Evolutionary conservation across 495 filamentous ascomycete genomes (phyloP), one percentile per base, ranked within the genome.

Genomic region (Geoglossum glabrum): DNA sequence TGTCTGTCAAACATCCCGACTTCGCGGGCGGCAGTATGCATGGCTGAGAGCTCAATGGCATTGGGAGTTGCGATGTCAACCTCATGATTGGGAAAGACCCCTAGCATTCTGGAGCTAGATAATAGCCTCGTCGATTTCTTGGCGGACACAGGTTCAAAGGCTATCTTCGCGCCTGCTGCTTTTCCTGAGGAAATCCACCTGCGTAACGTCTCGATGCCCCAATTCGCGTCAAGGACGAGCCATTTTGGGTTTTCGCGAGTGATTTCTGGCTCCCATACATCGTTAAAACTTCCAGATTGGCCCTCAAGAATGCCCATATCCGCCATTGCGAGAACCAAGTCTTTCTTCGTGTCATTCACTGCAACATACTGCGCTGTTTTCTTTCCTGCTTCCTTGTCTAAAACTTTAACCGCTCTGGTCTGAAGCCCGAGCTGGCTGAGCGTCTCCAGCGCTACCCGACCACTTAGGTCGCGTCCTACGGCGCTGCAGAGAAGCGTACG

Each of bases 351-450:
- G 65, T 90, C 86, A 68, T 97, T 98, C 63, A 96, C 72, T 19
- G 89, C 82, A 1, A 97, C 78, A 65, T 98, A 98, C 65, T 94
- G 87, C 6, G 89, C 86, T 1, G 92, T 98, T 27, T 81, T 74
- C 40, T 68, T 67, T 0, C 75, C 70, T 9, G 73, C 69, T 7
- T 74, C 72, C 17, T 73, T 65, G 10, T 72, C 69, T 8, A 85
- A 66, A 23, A 76, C 66, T 62, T 74, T 74, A 30, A 95, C 76
- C 55, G 79, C 84, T 25, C 66, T 69, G 0, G 75, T 79, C 63
- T 79, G 74, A 50, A 96, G 76, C 5, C 81, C 82, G 43, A 77
- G 74, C 19, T 73, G 63, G 55, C 76, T 61, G 3, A 97, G 71
- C 34, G 75, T 71, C 11, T 77, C 69, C 13, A 89, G 68, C 38